Evolutionary conservation across 2,329 filamentous ascomycete species (phyloP).

Genomic region (Orbilia quercus): DNA sequence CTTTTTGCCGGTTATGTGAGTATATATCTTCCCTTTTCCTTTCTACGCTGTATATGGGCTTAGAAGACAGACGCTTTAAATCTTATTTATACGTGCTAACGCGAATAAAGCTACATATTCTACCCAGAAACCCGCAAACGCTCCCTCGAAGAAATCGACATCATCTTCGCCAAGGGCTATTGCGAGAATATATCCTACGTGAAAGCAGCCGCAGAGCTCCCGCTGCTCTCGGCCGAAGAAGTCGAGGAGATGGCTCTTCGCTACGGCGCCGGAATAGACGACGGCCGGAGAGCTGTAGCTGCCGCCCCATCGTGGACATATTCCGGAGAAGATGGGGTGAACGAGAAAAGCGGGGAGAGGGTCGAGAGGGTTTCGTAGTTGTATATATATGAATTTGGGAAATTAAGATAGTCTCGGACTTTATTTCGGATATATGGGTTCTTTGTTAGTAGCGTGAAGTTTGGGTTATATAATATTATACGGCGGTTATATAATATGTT

Average conservation of each 20-base stretch:
- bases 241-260: constrained; percentile 67
- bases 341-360: constrained; percentile 5
- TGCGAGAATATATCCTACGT: constrained; percentile 72
- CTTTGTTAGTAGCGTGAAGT: too few relatives aligned
- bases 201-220: constrained; percentile 70
- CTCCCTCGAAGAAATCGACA: constrained; percentile 63
- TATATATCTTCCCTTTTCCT: constrained; percentile 61
- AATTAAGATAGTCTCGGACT: too few relatives aligned
- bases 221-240: constrained; percentile 67
- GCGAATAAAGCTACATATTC: constrained; percentile 14
- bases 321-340: constrained; percentile 7
- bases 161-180: constrained; percentile 66
- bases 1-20: constrained; percentile 63
- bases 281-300: constrained; percentile 33
- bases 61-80: background rate
- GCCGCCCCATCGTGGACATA: constrained; percentile 15
- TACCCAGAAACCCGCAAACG: constrained; percentile 58
- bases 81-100: background rate
- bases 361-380: constrained; percentile 7
- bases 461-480: too few relatives aligned
- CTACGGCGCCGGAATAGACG: constrained; percentile 60
- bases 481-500: too few relatives aligned
- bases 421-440: too few relatives aligned
- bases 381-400: too few relatives aligned
- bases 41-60: background rate